Conservation (phyloP, 768 basidiomycete genomes). For the Tricholoma sp. region DNA sequence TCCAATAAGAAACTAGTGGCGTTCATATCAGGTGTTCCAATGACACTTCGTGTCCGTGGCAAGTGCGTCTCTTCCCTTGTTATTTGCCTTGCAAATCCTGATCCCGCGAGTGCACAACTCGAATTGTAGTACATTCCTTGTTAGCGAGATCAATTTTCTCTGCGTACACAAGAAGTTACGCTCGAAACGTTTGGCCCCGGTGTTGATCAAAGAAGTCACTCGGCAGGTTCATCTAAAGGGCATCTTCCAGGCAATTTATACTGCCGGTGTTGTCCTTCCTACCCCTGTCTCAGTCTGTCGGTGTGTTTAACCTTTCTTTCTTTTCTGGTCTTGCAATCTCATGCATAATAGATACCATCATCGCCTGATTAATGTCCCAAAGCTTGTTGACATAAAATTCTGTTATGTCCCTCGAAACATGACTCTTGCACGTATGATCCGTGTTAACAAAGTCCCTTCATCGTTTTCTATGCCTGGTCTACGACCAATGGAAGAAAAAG, state of each 20-base stretch:
- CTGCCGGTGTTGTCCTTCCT: conserved; percentile 88
- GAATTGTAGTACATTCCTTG: conserved; percentile 37
- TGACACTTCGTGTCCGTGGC: conserved; percentile 76
- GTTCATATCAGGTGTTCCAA: conserved; percentile 91
- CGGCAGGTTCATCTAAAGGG: conserved; percentile 85
- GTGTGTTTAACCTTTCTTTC: conserved; percentile 32
- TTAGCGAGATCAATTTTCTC: conserved; percentile 94
- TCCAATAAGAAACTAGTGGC: conserved; percentile 92
- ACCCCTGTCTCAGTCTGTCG: conserved; percentile 87
- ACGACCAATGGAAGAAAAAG: conserved; percentile 83
- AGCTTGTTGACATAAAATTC: conserved; percentile 88
- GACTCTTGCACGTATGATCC: conserved; percentile 90
- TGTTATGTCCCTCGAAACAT: conserved; percentile 79
- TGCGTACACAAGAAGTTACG: conserved; percentile 97
- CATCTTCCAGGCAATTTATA: conserved; percentile 97
- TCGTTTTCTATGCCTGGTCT: conserved; percentile 54
- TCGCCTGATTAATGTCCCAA: conserved; percentile 85
- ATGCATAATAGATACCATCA: conserved; percentile 70
- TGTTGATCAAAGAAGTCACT: conserved; percentile 97
- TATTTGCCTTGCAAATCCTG: neutral
- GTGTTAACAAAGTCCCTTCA: conserved; percentile 61
- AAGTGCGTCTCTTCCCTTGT: conserved; percentile 49
- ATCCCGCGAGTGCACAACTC: neutral
- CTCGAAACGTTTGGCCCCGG: conserved; percentile 90
- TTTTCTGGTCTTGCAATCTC: conserved; percentile 5